A percentile compares a stretch with the other conserved stretches of the same genome.
phyloP scores from a whole-genome alignment of 129 eudicot genomes.

The Pulicaria dysenterica region DNA sequence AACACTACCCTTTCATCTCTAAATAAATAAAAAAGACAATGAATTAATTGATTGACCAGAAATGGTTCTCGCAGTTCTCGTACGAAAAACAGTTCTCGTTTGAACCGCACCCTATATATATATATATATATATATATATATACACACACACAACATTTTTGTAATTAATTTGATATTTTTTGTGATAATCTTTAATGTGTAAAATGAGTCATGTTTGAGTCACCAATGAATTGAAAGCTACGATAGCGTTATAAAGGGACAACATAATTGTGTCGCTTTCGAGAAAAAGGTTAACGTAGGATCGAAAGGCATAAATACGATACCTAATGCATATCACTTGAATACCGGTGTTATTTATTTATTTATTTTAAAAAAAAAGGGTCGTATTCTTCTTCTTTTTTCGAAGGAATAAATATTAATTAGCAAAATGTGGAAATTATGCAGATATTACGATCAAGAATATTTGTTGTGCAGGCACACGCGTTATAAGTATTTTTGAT shows the following conservation, averaged over 20 bases:
- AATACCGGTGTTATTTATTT: slow-evolving; percentile 1
- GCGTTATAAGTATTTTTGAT: slow-evolving; percentile 15
- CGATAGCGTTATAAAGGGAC: slow-evolving; percentile 6
- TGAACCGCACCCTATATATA: too few species aligned
- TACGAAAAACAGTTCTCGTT: too few species aligned
- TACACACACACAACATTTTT: too few species aligned
- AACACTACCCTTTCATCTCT: too few species aligned
- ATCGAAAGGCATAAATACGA: slow-evolving; percentile 13
- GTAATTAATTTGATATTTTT: too few species aligned
- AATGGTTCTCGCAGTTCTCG: too few species aligned
- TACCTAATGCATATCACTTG: slow-evolving; percentile 18
- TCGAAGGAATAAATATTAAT: not conserved
- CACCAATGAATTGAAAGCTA: slow-evolving; percentile 2
- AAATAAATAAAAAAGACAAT: too few species aligned
- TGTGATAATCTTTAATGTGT: too few species aligned
- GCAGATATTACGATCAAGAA: slow-evolving; percentile 24
- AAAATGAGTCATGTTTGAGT: not conserved
- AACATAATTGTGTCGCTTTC: slow-evolving; percentile 15
- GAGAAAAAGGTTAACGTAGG: not conserved
- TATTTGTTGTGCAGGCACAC: slow-evolving; percentile 22
- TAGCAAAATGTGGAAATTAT: slow-evolving; percentile 10
- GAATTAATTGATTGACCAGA: too few species aligned
- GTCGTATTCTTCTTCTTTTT: slow-evolving; percentile 3
- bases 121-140: too few species aligned
- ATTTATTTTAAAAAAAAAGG: too few species aligned